Percentiles rank a stretch among this genome's conserved stretches.
Evolutionary conservation across 768 basidiomycete species (phyloP).

Genomic region (Lentinula detonsa): DNA sequence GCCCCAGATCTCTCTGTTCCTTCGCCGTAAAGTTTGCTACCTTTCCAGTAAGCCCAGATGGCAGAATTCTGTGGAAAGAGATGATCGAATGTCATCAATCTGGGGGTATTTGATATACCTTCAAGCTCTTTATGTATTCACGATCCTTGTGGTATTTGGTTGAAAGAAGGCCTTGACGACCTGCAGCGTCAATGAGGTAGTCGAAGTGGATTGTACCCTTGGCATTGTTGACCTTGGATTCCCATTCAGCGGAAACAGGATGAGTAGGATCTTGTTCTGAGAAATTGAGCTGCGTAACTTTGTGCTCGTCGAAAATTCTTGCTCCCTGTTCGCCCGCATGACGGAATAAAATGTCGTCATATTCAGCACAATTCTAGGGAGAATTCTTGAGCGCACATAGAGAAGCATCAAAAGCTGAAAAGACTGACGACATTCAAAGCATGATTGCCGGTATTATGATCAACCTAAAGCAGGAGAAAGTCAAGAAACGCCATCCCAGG

Average conservation of each 20-base stretch:
- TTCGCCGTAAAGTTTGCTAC: slow-evolving; percentile 33
- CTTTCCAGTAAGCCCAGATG: slow-evolving; percentile 64
- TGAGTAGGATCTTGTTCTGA: slow-evolving; percentile 19
- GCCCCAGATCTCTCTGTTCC: slow-evolving; percentile 30
- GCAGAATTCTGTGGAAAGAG: slow-evolving; percentile 38
- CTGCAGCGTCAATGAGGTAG: slow-evolving; percentile 58
- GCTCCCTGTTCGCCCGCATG: slow-evolving; percentile 46
- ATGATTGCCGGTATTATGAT: slow-evolving; percentile 37
- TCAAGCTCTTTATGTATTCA: slow-evolving; percentile 42
- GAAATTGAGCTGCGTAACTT: slow-evolving; percentile 42
- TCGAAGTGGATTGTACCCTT: slow-evolving; percentile 45
- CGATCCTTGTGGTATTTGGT: slow-evolving; percentile 54
- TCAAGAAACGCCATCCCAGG: background rate
- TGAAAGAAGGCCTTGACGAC: slow-evolving; percentile 53
- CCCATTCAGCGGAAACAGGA: slow-evolving; percentile 23
- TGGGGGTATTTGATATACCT: slow-evolving; percentile 5
- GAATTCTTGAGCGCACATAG: too few relatives aligned
- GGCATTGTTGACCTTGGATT: slow-evolving; percentile 25
- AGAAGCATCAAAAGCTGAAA: too few relatives aligned
- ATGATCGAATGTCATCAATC: background rate
- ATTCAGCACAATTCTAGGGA: slow-evolving; percentile 46
- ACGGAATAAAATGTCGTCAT: slow-evolving; percentile 51
- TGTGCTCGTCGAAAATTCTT: slow-evolving; percentile 40
- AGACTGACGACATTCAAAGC: slow-evolving; percentile 59
- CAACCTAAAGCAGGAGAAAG: slow-evolving; percentile 31